Percentiles rank a stretch among this genome's conserved stretches.
These are phyloP conservation scores for Cryoendolithus antarcticus DNA, from an alignment of 2,329 filamentous ascomycete genomes.

Conservation along the genomic window DNA sequence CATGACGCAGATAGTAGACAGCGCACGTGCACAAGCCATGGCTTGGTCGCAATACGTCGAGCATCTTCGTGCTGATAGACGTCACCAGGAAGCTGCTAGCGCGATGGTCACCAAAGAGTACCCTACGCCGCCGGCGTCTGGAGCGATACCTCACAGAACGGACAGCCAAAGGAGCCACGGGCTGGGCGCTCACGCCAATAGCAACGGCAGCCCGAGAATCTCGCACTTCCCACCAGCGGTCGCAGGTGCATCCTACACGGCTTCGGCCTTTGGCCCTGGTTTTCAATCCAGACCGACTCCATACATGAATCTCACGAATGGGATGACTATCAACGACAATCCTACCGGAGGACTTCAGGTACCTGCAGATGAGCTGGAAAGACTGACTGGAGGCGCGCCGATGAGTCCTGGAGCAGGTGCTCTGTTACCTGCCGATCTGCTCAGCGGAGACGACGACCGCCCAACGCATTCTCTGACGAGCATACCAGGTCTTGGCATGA, in stretches of 20 bases:
- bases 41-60: slow-evolving; percentile 27
- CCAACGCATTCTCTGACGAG: slow-evolving; percentile 5
- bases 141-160: slow-evolving; percentile 13
- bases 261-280: background rate
- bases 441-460: slow-evolving; percentile 20
- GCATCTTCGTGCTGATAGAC: slow-evolving; percentile 14
- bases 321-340: slow-evolving; percentile 41
- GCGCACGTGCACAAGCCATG: slow-evolving; percentile 29
- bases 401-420: slow-evolving; percentile 67
- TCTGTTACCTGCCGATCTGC: slow-evolving; percentile 56
- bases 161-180: slow-evolving; percentile 26
- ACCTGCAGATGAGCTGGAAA: slow-evolving; percentile 51
- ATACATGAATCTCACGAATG: slow-evolving; percentile 46
- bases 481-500: slow-evolving; percentile 22
- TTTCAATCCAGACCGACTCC: slow-evolving; percentile 22
- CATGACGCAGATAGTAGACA: slow-evolving; percentile 19
- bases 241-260: slow-evolving; percentile 3
- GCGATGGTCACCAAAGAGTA: slow-evolving; percentile 14
- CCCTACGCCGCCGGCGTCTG: slow-evolving; percentile 10
- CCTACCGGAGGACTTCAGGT: slow-evolving; percentile 33
- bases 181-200: slow-evolving; percentile 13
- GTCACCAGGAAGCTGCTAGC: slow-evolving; percentile 18
- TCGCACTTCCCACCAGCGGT: slow-evolving; percentile 10
- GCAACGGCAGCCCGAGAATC: slow-evolving; percentile 17
- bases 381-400: slow-evolving; percentile 51